phyloP scores from a whole-genome alignment of 2,329 filamentous ascomycete genomes.

The Camillea tinctor region DNA sequence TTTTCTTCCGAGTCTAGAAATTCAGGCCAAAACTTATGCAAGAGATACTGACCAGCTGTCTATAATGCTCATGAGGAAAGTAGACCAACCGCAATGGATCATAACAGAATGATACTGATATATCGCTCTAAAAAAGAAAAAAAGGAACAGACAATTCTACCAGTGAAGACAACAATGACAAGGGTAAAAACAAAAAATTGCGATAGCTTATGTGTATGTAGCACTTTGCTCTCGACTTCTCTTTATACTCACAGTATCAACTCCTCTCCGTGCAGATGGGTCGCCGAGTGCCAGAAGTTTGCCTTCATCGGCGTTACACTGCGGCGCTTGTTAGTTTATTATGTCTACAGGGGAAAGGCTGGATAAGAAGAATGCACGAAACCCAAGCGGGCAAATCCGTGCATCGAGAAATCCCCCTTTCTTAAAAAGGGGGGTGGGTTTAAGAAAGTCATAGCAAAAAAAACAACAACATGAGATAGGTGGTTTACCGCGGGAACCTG shows the following conservation, averaged over 20 bases:
- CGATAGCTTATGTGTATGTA: neutral
- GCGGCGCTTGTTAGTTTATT: slow-evolving; percentile 14
- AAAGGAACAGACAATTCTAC: no score
- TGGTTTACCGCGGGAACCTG: no score
- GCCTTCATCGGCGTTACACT: slow-evolving; percentile 89
- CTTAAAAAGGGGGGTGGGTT: neutral
- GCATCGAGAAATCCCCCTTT: neutral
- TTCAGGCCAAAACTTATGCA: neutral
- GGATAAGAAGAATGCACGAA: neutral
- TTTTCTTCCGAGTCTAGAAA: neutral
- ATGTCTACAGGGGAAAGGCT: neutral
- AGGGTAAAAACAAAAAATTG: no score
- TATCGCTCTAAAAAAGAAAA: no score
- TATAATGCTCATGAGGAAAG: neutral
- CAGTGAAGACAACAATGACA: neutral
- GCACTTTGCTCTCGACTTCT: neutral
- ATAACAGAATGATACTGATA: neutral
- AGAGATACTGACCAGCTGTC: neutral
- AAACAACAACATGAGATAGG: slow-evolving; percentile 4
- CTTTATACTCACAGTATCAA: slow-evolving; percentile 75
- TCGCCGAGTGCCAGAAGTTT: slow-evolving; percentile 79
- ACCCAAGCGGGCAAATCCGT: no score
- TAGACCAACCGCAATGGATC: neutral
- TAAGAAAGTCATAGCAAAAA: neutral
- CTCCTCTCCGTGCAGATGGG: slow-evolving; percentile 65